Conservation (phyloP, 495 filamentous ascomycete species). For the Hypomontagnella submonticulosa region DNA sequence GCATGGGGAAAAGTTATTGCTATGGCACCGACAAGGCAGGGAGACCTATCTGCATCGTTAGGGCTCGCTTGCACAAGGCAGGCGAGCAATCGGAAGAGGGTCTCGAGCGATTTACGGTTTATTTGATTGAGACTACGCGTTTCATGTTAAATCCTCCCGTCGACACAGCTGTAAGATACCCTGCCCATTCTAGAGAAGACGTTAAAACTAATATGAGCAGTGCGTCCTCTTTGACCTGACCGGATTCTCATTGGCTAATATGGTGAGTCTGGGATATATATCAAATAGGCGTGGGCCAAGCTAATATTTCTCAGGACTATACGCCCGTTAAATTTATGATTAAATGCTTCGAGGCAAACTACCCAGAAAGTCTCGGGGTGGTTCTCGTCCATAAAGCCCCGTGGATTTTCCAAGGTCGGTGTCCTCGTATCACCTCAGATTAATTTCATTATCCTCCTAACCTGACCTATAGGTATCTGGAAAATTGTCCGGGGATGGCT, state of each 20-base stretch:
- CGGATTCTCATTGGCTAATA: conserved; percentile 89
- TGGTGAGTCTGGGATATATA: conserved; percentile 66
- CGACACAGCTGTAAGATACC: conserved; percentile 83
- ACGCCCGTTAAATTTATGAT: conserved; percentile 98
- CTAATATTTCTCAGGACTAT: conserved; percentile 74
- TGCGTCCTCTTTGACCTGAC: conserved; percentile 92
- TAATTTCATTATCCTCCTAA: conserved; percentile 26
- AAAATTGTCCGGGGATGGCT: conserved; percentile 95
- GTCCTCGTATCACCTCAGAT: conserved; percentile 1
- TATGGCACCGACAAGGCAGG: conserved; percentile 88
- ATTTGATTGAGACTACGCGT: conserved; percentile 90
- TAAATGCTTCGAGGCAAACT: conserved; percentile 99
- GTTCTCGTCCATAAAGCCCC: conserved; percentile 98
- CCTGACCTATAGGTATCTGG: conserved; percentile 70
- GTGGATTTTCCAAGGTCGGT: conserved; percentile 91
- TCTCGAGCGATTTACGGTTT: conserved; percentile 90
- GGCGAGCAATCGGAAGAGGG: conserved; percentile 83
- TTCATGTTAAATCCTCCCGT: conserved; percentile 81
- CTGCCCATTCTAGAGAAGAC: background rate
- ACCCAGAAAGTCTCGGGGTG: conserved; percentile 89
- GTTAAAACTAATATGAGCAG: conserved; percentile 55
- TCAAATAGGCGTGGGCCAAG: background rate
- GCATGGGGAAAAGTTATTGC: conserved; percentile 94
- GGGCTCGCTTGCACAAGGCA: conserved; percentile 81
- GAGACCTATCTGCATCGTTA: conserved; percentile 86